A percentile compares a stretch with the other conserved stretches of the same genome.
These are phyloP conservation scores for Penicillium steckii DNA, from an alignment of 495 filamentous ascomycete species.

Conservation along the genomic window DNA sequence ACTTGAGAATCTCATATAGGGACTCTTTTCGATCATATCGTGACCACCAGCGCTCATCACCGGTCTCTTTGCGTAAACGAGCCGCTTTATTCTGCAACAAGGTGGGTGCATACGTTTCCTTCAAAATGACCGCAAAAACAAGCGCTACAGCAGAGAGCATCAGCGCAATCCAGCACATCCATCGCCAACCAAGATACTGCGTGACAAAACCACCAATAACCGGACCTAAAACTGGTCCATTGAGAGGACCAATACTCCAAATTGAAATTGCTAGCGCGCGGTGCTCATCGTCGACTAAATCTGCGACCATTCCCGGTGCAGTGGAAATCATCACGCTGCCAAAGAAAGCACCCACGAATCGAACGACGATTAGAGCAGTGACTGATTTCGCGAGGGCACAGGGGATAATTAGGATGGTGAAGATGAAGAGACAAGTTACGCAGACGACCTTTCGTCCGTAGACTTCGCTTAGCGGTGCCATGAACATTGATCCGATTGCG, in stretches of 20 bases:
- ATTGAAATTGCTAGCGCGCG: conserved; percentile 71
- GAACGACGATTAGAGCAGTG: conserved; percentile 60
- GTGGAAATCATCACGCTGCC: conserved; percentile 80
- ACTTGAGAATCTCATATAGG: conserved; percentile 56
- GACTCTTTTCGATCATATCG: conserved; percentile 67
- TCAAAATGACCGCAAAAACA: conserved; percentile 50
- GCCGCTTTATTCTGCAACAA: conserved; percentile 70
- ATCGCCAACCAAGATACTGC: conserved; percentile 77
- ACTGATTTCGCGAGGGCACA: conserved; percentile 67
- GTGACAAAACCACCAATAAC: conserved; percentile 73
- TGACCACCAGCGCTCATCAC: conserved; percentile 73
- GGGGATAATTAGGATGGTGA: conserved; percentile 67
- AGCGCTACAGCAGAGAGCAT: conserved; percentile 62
- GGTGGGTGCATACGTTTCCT: conserved; percentile 77
- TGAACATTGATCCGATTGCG: conserved; percentile 67
- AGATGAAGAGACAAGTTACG: conserved; percentile 58
- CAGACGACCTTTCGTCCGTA: conserved; percentile 78
- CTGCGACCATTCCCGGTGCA: conserved; percentile 77
- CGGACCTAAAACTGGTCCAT: conserved; percentile 60
- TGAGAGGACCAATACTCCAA: conserved; percentile 77
- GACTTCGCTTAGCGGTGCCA: conserved; percentile 76
- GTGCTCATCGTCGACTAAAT: conserved; percentile 69
- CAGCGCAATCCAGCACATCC: conserved; percentile 78
- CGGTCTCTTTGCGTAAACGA: conserved; percentile 66
- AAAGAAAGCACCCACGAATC: conserved; percentile 76